phyloP scores from a whole-genome alignment of 2,329 filamentous ascomycete species.

The Microcyclospora tardicrescens region DNA sequence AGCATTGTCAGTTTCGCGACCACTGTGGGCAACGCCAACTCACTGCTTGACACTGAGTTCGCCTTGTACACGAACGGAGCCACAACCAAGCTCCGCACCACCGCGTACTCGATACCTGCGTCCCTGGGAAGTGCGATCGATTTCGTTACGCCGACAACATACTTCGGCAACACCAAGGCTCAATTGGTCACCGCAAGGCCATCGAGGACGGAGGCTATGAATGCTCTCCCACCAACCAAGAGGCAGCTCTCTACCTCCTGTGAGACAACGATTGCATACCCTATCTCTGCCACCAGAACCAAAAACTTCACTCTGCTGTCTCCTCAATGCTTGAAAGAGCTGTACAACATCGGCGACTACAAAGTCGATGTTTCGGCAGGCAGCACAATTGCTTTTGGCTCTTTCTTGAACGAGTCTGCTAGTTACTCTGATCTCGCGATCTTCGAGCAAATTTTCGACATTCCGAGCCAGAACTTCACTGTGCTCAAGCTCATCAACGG shows the following conservation, averaged over 20 bases:
- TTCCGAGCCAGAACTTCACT: slow-evolving; percentile 34
- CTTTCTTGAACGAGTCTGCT: slow-evolving; percentile 41
- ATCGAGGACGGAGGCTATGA: background rate
- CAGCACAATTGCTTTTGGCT: slow-evolving; percentile 38
- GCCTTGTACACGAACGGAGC: slow-evolving; percentile 24
- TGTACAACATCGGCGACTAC: slow-evolving; percentile 39
- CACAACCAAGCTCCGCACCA: slow-evolving; percentile 27
- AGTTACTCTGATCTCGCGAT: slow-evolving; percentile 33
- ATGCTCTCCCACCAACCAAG: slow-evolving; percentile 2
- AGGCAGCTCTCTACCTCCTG: slow-evolving; percentile 3
- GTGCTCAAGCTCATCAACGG: slow-evolving; percentile 14
- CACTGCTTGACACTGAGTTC: slow-evolving; percentile 28
- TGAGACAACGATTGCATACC: slow-evolving; percentile 3
- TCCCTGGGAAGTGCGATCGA: slow-evolving; percentile 17
- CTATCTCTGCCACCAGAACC: background rate
- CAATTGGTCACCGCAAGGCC: slow-evolving; percentile 2
- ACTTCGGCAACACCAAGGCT: slow-evolving; percentile 29
- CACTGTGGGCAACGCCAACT: slow-evolving; percentile 25
- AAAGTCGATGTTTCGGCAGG: slow-evolving; percentile 30
- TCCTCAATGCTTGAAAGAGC: slow-evolving; percentile 35
- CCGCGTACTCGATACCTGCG: slow-evolving; percentile 21
- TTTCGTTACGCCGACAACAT: slow-evolving; percentile 19
- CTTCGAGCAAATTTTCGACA: slow-evolving; percentile 28
- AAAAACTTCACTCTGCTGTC: slow-evolving; percentile 21
- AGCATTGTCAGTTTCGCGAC: slow-evolving; percentile 22